phyloP scores from a whole-genome alignment of 371 early-diverging fungal species.

The Mortierella sp. region DNA sequence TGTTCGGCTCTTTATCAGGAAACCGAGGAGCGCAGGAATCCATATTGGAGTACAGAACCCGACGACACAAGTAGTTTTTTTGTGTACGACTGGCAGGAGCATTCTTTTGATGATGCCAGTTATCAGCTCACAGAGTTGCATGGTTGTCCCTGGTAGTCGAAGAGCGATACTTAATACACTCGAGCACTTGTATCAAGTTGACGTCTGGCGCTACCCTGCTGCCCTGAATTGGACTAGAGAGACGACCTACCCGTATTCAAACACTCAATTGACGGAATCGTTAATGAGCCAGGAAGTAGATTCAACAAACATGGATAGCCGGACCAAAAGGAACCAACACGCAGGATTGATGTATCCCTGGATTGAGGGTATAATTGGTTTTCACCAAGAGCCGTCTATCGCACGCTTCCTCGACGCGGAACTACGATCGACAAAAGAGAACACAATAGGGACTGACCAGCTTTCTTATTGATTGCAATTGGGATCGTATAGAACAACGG shows the following conservation, averaged over 20 bases:
- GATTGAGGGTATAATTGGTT: not conserved
- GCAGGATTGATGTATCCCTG: not conserved
- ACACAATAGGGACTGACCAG: conserved; percentile 1
- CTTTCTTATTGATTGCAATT: not conserved
- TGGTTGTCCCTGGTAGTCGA: not conserved
- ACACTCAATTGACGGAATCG: not conserved
- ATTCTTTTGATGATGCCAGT: not conserved
- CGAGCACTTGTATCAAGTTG: not conserved
- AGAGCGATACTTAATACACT: not conserved
- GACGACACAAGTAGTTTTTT: not conserved
- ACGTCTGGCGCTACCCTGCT: not conserved
- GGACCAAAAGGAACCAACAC: not conserved
- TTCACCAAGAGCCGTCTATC: not conserved
- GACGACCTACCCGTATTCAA: too few relatives aligned
- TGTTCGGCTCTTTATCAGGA: not conserved
- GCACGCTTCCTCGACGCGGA: not conserved
- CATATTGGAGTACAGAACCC: not conserved
- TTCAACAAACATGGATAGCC: not conserved
- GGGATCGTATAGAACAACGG: conserved; percentile 73
- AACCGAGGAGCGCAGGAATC: not conserved
- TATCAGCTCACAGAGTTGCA: not conserved
- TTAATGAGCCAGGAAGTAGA: not conserved
- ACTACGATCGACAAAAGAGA: not conserved
- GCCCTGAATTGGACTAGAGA: not conserved
- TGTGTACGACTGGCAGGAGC: not conserved